Base-by-base conservation (phyloP, 139 green algal genomes). In the Chlamydomonas schloesseri region DNA sequence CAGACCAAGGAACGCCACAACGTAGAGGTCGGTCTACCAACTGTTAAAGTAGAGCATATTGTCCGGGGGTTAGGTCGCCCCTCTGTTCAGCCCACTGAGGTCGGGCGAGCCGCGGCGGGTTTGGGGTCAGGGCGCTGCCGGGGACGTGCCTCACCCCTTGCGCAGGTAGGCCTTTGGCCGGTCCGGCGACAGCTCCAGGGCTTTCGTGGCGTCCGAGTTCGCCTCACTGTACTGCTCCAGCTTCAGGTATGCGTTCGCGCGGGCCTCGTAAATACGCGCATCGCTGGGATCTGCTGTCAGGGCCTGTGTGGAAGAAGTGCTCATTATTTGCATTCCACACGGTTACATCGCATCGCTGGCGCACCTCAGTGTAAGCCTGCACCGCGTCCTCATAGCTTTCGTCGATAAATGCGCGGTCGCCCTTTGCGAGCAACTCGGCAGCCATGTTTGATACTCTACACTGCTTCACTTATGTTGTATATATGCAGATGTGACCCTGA, bases 201-300 rank as follows among this genome's bases (percentile, higher is more conserved):
- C 95, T 29, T 90, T 94, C 71, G 77, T 89, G 17, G 96, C 96
- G 67, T 98, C 96, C 46, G 93, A 86, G 0, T 90, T 87, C 1
- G 95, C 96, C 2, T 97, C 93, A n/a, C 96, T 34, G 37, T 90
- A 95, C 62, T 95, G 88, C 62, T 95, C 91, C 15, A 95, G 79
- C 81, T 95, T 94, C 26, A 96, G 88, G 65, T 96, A 90, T 0
- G 94, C 89, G 55, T 91, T 73, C 1, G 95, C 91, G 6, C 95
- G 89, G 5, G 77, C 77, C 33, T 91, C 91, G 37, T 90, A 92
- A 21, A 88, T 70, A 31, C 42, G 60, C 29, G 91, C 81, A 73
- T 81, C 91, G 42, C 1, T 20, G 74, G 81, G 84, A 37, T 65
- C 67, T 6, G 14, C 82, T 70, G 65, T 55, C 21, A 84, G 87